Conservation (phyloP, 495 filamentous ascomycete genomes). For the Evernia prunastri region DNA sequence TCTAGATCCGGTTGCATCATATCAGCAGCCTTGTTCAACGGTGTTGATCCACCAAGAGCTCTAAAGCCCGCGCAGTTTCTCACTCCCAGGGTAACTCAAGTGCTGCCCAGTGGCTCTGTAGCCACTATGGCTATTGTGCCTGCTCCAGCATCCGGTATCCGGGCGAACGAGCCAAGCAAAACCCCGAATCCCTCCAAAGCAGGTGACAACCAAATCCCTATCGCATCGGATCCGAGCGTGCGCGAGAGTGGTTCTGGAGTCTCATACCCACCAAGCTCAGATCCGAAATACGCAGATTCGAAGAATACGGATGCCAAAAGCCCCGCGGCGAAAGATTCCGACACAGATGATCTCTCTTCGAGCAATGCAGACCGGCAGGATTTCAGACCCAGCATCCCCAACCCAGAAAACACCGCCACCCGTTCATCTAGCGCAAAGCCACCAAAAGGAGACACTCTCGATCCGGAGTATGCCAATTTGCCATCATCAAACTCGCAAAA, state of each 20-base stretch:
- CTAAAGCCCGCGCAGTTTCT: neutral
- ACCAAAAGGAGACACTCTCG: neutral
- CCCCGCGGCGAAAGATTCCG: neutral
- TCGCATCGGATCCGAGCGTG: neutral
- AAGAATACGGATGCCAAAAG: neutral
- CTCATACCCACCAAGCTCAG: neutral
- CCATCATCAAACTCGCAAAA: neutral
- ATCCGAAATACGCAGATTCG: neutral
- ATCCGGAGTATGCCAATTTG: neutral
- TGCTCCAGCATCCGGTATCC: neutral
- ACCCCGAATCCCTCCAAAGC: neutral
- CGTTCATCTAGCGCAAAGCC: neutral
- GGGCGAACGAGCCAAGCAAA: neutral
- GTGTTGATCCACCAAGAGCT: conserved; percentile 10
- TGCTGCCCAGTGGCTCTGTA: neutral
- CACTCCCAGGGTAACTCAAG: neutral
- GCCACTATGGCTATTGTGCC: neutral
- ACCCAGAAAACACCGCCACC: neutral
- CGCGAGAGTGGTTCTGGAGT: neutral
- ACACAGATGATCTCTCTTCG: neutral
- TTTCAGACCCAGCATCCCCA: neutral
- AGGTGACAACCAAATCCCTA: neutral
- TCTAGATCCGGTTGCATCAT: neutral
- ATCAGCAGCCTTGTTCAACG: conserved; percentile 6
- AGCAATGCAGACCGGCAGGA: neutral